These are phyloP conservation scores for Diplosphaera chodatii DNA, from an alignment of 139 green algal species.

Conservation along the genomic window DNA sequence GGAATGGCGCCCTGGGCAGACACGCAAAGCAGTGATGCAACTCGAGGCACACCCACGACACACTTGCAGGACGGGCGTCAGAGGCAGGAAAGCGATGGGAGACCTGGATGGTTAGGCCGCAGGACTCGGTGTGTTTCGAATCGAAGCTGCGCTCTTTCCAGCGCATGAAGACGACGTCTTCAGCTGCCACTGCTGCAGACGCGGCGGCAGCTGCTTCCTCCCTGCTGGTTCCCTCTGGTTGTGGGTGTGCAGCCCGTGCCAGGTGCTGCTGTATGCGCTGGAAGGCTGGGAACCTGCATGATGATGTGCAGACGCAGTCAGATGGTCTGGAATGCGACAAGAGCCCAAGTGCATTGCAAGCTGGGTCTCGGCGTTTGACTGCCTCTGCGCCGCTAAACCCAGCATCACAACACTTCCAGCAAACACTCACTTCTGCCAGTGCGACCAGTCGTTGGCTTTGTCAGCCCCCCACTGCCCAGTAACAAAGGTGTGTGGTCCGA, in stretches of 20 bases:
- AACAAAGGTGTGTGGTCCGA: slow-evolving; percentile 62
- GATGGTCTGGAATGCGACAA: too few species aligned
- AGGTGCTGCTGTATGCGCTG: slow-evolving; percentile 12
- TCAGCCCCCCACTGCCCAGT: slow-evolving; percentile 57
- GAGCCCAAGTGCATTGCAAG: too few species aligned
- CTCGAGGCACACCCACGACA: too few species aligned
- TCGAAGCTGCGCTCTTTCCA: slow-evolving; percentile 83
- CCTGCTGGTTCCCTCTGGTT: slow-evolving; percentile 20
- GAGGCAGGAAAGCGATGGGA: not conserved
- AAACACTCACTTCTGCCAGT: slow-evolving; percentile 33
- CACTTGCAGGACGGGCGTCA: too few species aligned
- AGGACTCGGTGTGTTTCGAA: slow-evolving; percentile 28
- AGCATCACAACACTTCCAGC: too few species aligned
- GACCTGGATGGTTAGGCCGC: slow-evolving; percentile 64
- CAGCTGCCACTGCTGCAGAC: slow-evolving; percentile 9
- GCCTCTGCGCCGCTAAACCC: too few species aligned
- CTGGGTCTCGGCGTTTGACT: too few species aligned
- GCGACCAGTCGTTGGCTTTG: slow-evolving; percentile 35
- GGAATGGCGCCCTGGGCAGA: too few species aligned
- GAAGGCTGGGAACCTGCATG: slow-evolving; percentile 39
- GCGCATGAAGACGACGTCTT: slow-evolving; percentile 59
- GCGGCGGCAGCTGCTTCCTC: slow-evolving; percentile 37
- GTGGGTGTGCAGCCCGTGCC: not conserved
- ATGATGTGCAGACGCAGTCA: too few species aligned
- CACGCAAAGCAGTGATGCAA: too few species aligned